Conservation (phyloP, 208 protist species). For the Trypanosoma mega region DNA sequence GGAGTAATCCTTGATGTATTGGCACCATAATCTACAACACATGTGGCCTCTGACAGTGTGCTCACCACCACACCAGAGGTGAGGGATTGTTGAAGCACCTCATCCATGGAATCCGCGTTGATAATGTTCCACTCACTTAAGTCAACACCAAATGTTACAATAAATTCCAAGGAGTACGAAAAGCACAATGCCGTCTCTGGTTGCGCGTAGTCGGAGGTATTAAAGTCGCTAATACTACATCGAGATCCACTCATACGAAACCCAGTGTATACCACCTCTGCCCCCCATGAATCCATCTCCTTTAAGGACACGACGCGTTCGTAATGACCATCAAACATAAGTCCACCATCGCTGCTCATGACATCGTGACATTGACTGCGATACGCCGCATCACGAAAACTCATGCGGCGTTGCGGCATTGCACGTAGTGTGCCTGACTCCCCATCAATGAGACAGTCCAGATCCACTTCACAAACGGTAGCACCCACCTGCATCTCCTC, state of each 20-base stretch:
- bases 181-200: not conserved
- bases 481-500: conserved; percentile 62
- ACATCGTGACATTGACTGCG: conserved; percentile 67
- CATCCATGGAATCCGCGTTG: conserved; percentile 57
- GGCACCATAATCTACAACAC: conserved; percentile 42
- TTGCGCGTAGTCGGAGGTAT: no score
- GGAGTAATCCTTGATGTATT: conserved; percentile 12
- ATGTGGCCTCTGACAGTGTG: conserved; percentile 59
- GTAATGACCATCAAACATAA: conserved; percentile 81
- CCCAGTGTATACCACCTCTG: conserved; percentile 67
- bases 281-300: conserved; percentile 70
- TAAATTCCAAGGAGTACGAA: conserved; percentile 56
- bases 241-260: no score
- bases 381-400: conserved; percentile 71
- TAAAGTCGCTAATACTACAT: no score
- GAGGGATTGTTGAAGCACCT: conserved; percentile 67
- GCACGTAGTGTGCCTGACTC: conserved; percentile 75
- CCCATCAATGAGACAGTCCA: conserved; percentile 80
- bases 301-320: conserved; percentile 53
- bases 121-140: conserved; percentile 67
- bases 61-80: conserved; percentile 62
- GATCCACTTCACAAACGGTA: conserved; percentile 55
- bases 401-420: conserved; percentile 55
- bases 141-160: conserved; percentile 65
- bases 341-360: conserved; percentile 73